Evolutionary conservation across 2,329 filamentous ascomycete genomes (phyloP), one percentile per base, ranked within the genome.

Genomic region (Fusarium xylarioides): DNA sequence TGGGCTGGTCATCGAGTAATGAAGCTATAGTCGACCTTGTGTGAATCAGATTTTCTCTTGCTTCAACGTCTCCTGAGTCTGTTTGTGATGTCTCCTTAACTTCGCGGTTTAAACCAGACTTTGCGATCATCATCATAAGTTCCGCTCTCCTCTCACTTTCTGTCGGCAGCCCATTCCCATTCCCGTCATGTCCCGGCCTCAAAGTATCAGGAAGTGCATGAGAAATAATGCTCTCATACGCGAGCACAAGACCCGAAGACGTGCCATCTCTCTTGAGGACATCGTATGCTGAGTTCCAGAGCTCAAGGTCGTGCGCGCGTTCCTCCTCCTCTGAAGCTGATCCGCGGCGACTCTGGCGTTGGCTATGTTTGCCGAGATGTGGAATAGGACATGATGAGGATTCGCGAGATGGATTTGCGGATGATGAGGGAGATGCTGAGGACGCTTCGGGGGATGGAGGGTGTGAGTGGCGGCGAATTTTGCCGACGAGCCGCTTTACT

Each of bases 221-320:
- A 5, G 79, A 75, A 49, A 83, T 73, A 52, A 83, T 82, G 57
- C 72, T 76, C 65, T 83, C 81, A 68, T 83, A 83, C 7, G 81
- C 78, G 16, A 79, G 66, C 7, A 82, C 81, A 15, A 83, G 77
- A 12, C 76, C 78, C 11, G 77, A 62, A 18, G 79, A 79, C 35
- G 73, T 71, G 18, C 75, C 70, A 16, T 78, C 76, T 50, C 79
- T 76, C 35, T 80, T 77, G 19, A 83, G 74, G 3, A 69, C 55
- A 53, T 82, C 78, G 57, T 83, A 83, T 9, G 80, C 81, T 21
- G 77, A 60, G 52, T 80, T 81, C 81, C 81, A 83, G 19, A 82
- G 73, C 28, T 77, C 74, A 42, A 81, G 67, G 26, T 76, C 71
- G 26, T 78, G 78, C 7, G 71, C 46, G 21, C 59, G 61, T 19